Base-by-base conservation (phyloP, 805 yeast genomes). In the Yarrowia keelungensis region DNA sequence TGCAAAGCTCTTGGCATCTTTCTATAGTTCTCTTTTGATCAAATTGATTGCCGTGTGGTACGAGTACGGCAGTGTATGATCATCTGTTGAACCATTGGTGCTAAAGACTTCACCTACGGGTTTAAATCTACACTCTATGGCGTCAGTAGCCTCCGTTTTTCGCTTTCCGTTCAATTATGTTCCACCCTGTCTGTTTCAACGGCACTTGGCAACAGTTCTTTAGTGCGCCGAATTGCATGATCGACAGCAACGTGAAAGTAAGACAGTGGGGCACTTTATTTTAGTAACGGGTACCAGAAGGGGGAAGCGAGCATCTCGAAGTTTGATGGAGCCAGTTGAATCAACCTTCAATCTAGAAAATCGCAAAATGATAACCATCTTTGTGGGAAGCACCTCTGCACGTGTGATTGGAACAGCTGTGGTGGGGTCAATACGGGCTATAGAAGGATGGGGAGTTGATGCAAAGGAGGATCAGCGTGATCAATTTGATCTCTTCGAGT, bases 151-250 rank as follows among this genome's bases (percentile, higher is more conserved):
- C 7, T 26, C 32, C 32, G 7, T 26, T 26, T 36, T 36, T 36
- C 39, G 4, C 12, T 47, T 47, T 47, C 26, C 51, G 26, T 9
- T 47, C 32, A 14, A 26, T 26, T 22, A 8, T 22, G 39, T 49
- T 49, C 32, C 39, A 49, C 14, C 32, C n/a, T 32, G 15, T 22
- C 1, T 35, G n/a, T 22, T n/a, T 41, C 26, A 50, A 50, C 56
- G 56, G 56, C 56, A 53, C 58, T 53, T 38, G 58, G 58, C 43
- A 38, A 53, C 58, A 53, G 58, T 36, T 53, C 36, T 49, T 49
- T 32, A 49, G 56, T 3, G 10, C 11, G 8, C 15, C 16, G 3
- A 50, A 9, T 32, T 49, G 54, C 39, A 38, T 36, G 58, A 53
- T 53, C 58, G 42, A 38, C 58, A 36, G 43, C 43, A 38, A 36